Conservation (phyloP, 2,329 filamentous ascomycete genomes). For the Fusarium drepaniforme region DNA sequence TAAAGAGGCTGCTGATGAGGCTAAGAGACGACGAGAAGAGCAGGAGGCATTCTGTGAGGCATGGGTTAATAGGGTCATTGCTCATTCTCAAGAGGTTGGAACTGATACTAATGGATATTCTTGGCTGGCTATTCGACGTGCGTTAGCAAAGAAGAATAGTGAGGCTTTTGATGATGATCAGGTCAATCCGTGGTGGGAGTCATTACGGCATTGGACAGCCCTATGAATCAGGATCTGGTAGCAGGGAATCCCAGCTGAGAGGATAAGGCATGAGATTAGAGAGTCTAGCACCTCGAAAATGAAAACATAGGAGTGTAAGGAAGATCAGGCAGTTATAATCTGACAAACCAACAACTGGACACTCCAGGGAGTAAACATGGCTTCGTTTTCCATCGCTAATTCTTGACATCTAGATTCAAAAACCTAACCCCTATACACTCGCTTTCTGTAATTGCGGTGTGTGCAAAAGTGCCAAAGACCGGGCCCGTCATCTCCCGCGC, state of each 20-base stretch:
- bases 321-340: too few species aligned
- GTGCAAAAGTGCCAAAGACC: conserved; percentile 17
- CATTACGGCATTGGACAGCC: neutral
- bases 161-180: neutral
- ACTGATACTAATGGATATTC: neutral
- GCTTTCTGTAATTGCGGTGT: neutral
- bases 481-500: conserved; percentile 19
- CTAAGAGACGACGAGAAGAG: neutral
- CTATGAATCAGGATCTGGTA: neutral
- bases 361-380: too few species aligned
- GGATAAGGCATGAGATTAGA: neutral
- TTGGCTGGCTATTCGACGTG: neutral
- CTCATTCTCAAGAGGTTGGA: neutral
- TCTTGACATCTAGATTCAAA: neutral
- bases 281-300: too few species aligned
- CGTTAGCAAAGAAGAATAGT: neutral
- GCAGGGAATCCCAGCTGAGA: neutral
- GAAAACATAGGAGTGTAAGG: too few species aligned
- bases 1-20: neutral
- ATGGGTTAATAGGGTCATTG: neutral
- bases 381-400: neutral
- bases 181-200: neutral
- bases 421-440: neutral
- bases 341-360: too few species aligned
- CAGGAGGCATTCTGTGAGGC: neutral